Evolutionary conservation across 2,329 filamentous ascomycete species (phyloP), one percentile per base, ranked within the genome.

Genomic region (Colletotrichum noveboracense): DNA sequence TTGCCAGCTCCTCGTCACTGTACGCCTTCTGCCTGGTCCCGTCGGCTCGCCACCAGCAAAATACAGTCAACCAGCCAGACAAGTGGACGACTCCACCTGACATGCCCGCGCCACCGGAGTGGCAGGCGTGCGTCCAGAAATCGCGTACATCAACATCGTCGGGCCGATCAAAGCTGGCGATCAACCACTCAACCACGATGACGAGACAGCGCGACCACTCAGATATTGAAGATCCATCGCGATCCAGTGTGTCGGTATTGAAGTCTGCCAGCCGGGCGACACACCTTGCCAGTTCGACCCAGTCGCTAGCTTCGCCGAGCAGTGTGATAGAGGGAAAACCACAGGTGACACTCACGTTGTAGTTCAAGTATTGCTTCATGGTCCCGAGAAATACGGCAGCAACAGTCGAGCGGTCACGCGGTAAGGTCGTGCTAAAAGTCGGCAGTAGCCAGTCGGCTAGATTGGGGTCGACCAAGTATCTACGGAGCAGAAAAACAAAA

Each of bases 101-200:
- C 56, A 61, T 61, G 28, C 56, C 28, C 6, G 16, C 14, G 28
- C 28, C 56, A 5, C 13, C 56, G 2, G 32, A 64, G 32, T 38
- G 60, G 60, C 32, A 64, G 32, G 32, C n/a, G 14, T 26, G 32
- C 12, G 14, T 26, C 32, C 60, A 62, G n/a, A 62, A 62, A n/a
- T 62, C n/a, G 30, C n/a, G n/a, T 16, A 38, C n/a, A 32, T 62
- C 32, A 18, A 8, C 60, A 18, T 61, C 56, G 9, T 32, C 56
- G 7, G 78, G 73, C n/a, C 24, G 55, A 28, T 78, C 73, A 60
- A 76, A 78, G 14, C 75, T 76, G 12, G 71, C 75, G 28, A 74
- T 28, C 28, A 75, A 78, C 43, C 76, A 73, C 52, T 71, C 66
- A 14, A 77, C 32, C 8, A 79, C 60, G 30, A 74, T 72, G 36